Evolutionary conservation across 2,329 filamentous ascomycete genomes (phyloP), one percentile per base, ranked within the genome.

Genomic region (Stachybotrys chartarum): DNA sequence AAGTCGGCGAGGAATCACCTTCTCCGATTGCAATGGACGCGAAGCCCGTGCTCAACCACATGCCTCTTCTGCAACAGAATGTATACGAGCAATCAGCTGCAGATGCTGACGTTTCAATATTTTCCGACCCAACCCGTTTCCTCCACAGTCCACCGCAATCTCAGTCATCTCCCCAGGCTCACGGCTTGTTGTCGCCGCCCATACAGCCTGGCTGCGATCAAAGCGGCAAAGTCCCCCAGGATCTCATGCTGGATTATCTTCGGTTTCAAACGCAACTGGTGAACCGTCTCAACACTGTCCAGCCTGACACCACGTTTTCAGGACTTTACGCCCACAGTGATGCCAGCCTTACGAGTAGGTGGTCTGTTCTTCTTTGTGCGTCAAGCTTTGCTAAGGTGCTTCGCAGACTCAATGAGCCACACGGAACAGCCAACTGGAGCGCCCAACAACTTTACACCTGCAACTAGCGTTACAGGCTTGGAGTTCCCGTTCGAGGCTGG

Each of bases 191-290:
- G 12, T 63, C 63, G 2, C 61, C 64, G 5, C 57, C 61, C 0
- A 54, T 24, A 4, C 60, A 53, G 7, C 46, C 55, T 1, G 53
- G 51, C 5, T 8, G 50, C 30, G 61, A 61, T 5, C 52, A 46
- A 7, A 31, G 50, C 7, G 55, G 54, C 39, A 60, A 58, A 14
- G 48, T 58, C 3, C 57, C 60, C 7, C 59, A 62, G 5, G 59
- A 63, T 16, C 64, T 64, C 52, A 58, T 64, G 14, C 54, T 64
- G 45, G 61, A 67, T 55, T 66, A 61, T 47, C 50, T 66, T 16
- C 60, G 57, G 11, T 62, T 66, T 49, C 65, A 67, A 55, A 54
- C 58, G 5, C 64, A 65, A 50, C 45, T 66, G 11, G 45, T 64
- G 14, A 56, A 62, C 18, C 59, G 61, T 17, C 56, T 64, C 14